Conservation (phyloP, 2,329 filamentous ascomycete species). For the Aspergillus sp. region DNA sequence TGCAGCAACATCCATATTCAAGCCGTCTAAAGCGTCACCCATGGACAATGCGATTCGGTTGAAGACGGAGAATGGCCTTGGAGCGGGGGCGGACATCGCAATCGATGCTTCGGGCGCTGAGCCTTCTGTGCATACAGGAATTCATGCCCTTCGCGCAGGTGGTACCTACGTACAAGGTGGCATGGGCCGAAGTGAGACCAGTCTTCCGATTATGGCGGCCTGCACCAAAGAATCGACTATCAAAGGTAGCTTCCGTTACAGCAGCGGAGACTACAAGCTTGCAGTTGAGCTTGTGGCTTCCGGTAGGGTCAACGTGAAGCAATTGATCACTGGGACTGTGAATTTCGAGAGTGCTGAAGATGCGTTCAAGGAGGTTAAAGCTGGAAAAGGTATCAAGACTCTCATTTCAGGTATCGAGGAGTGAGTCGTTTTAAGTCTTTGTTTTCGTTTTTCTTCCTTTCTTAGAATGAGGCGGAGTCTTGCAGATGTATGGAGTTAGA, state of each 20-base stretch:
- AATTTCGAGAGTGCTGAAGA: constrained; percentile 73
- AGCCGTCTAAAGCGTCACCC: constrained; percentile 54
- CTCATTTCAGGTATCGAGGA: constrained; percentile 34
- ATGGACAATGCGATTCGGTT: constrained; percentile 67
- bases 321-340: constrained; percentile 68
- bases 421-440: constrained; percentile 3
- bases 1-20: constrained; percentile 47
- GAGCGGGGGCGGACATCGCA: constrained; percentile 62
- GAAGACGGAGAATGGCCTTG: constrained; percentile 55
- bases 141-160: constrained; percentile 62
- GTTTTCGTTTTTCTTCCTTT: too few species aligned
- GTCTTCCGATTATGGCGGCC: constrained; percentile 82
- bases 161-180: constrained; percentile 78
- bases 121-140: constrained; percentile 64
- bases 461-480: too few species aligned
- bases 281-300: constrained; percentile 67
- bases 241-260: constrained; percentile 84
- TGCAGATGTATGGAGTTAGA: too few species aligned
- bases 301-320: constrained; percentile 66
- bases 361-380: constrained; percentile 79
- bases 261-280: constrained; percentile 75
- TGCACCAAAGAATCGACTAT: constrained; percentile 83
- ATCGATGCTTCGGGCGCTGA: constrained; percentile 76
- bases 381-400: constrained; percentile 56
- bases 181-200: constrained; percentile 83